Evolutionary conservation across 805 yeast species (phyloP).

Genomic region (Saccharomycopsis javanensis): DNA sequence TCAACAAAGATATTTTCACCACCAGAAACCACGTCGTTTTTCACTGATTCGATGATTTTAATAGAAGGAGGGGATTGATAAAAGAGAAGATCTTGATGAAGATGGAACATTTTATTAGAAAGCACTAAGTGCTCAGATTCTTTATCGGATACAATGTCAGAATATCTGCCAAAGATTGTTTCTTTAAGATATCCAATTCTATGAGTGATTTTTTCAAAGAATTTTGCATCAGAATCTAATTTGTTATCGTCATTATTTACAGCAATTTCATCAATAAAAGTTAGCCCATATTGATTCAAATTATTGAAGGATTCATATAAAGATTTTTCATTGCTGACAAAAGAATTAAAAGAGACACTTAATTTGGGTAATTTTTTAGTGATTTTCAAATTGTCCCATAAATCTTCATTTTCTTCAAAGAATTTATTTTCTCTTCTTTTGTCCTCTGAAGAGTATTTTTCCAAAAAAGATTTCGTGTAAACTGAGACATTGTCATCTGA

Average conservation of each 20-base stretch:
- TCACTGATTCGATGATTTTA: slow-evolving; percentile 54
- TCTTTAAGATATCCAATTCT: slow-evolving; percentile 58
- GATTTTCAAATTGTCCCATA: slow-evolving; percentile 8
- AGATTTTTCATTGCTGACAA: slow-evolving; percentile 10
- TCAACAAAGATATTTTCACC: slow-evolving; percentile 67
- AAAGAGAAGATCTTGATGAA: slow-evolving; percentile 71
- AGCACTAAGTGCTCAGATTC: slow-evolving; percentile 60
- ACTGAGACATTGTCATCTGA: slow-evolving; percentile 34
- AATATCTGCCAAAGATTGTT: slow-evolving; percentile 63
- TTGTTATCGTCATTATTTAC: slow-evolving; percentile 19
- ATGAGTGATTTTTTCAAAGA: slow-evolving; percentile 36
- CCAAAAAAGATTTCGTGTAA: slow-evolving; percentile 40
- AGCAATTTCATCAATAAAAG: slow-evolving; percentile 11
- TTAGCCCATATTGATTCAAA: slow-evolving; percentile 16
- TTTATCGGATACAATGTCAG: slow-evolving; percentile 50
- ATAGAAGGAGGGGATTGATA: slow-evolving; percentile 78
- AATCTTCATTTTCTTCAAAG: slow-evolving; percentile 13
- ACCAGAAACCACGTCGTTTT: slow-evolving; percentile 37
- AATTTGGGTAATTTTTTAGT: background rate
- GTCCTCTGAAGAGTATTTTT: slow-evolving; percentile 30
- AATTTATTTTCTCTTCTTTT: slow-evolving; percentile 23
- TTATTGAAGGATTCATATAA: slow-evolving; percentile 8
- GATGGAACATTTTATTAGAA: slow-evolving; percentile 52
- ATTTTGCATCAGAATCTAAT: slow-evolving; percentile 18
- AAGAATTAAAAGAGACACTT: slow-evolving; percentile 1